phyloP scores from a whole-genome alignment of 2,329 filamentous ascomycete species.

The Huntiella decipiens region DNA sequence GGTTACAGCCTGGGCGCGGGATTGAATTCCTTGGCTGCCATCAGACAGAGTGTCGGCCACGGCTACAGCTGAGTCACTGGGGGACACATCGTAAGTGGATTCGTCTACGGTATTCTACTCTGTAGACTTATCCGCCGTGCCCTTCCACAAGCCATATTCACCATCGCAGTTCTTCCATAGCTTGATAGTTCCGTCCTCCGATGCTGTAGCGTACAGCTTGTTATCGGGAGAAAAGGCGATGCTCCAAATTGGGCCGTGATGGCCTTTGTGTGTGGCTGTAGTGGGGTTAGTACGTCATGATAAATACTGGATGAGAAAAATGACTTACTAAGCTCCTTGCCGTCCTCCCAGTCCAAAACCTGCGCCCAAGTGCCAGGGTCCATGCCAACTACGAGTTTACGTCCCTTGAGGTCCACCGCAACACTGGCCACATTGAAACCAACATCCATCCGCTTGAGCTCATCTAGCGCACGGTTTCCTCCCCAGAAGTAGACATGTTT shows the following conservation, averaged over 20 bases:
- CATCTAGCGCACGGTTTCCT: constrained; percentile 46
- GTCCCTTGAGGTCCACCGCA: constrained; percentile 61
- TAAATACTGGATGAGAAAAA: background rate
- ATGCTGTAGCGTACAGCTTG: constrained; percentile 88
- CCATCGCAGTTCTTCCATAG: constrained; percentile 58
- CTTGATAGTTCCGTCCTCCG: constrained; percentile 95
- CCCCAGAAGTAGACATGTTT: constrained; percentile 89
- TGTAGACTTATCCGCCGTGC: constrained; percentile 19
- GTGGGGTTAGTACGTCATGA: constrained; percentile 8
- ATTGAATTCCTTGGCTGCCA: too few species aligned
- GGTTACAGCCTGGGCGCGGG: too few species aligned
- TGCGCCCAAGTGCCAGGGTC: constrained; percentile 92
- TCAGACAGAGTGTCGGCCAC: too few species aligned
- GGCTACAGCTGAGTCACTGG: too few species aligned
- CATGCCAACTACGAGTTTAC: constrained; percentile 76
- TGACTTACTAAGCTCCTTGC: constrained; percentile 51
- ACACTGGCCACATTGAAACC: constrained; percentile 81
- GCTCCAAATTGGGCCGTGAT: constrained; percentile 95
- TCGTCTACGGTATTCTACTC: constrained; percentile 9
- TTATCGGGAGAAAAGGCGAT: constrained; percentile 87
- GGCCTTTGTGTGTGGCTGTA: constrained; percentile 78
- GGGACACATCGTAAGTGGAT: too few species aligned
- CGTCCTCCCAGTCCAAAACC: constrained; percentile 74
- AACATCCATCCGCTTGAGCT: constrained; percentile 63
- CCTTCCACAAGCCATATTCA: constrained; percentile 44